Evolutionary conservation across 2,329 filamentous ascomycete species (phyloP).

Genomic region (Exophiala spinifera): DNA sequence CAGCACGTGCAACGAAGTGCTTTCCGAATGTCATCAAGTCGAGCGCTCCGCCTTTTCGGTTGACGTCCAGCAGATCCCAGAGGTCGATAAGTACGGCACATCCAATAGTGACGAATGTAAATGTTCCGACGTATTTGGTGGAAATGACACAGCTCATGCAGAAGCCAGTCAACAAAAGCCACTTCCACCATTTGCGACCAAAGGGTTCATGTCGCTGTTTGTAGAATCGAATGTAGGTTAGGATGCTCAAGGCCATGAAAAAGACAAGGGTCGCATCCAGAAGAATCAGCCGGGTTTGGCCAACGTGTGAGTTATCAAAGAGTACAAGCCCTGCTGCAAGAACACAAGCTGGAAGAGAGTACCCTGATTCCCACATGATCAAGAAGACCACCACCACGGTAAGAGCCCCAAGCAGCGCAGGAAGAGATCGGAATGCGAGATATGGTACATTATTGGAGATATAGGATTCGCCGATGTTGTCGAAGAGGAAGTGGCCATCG

Average conservation of each 20-base stretch:
- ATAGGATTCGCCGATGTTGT: conserved; percentile 99
- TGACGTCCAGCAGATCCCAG: conserved; percentile 90
- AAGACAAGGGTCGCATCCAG: conserved; percentile 91
- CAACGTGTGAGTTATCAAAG: conserved; percentile 96
- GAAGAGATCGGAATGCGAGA: conserved; percentile 90
- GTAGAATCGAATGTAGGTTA: conserved; percentile 97
- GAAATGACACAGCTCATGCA: conserved; percentile 96
- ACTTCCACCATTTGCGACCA: conserved; percentile 98
- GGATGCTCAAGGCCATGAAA: conserved; percentile 90
- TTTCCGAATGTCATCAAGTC: conserved; percentile 75
- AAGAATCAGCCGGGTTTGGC: conserved; percentile 90
- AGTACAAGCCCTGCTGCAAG: conserved; percentile 82
- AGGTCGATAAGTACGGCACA: conserved; percentile 91
- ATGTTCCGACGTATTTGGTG: conserved; percentile 94
- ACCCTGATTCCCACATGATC: conserved; percentile 99
- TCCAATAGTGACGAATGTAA: conserved; percentile 96
- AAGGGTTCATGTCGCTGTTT: conserved; percentile 89
- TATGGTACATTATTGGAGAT: conserved; percentile 96
- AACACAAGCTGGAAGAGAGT: conserved; percentile 88
- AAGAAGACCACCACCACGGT: conserved; percentile 92
- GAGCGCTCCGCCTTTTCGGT: conserved; percentile 76
- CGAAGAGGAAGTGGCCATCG: conserved; percentile 95
- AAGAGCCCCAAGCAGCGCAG: conserved; percentile 83
- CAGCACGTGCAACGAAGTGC: conserved; percentile 83
- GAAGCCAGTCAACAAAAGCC: conserved; percentile 92